Evolutionary conservation across 1,139 yeast genomes (phyloP), one percentile per base, ranked within the genome.

Genomic region (Meyerozyma elateridarum): DNA sequence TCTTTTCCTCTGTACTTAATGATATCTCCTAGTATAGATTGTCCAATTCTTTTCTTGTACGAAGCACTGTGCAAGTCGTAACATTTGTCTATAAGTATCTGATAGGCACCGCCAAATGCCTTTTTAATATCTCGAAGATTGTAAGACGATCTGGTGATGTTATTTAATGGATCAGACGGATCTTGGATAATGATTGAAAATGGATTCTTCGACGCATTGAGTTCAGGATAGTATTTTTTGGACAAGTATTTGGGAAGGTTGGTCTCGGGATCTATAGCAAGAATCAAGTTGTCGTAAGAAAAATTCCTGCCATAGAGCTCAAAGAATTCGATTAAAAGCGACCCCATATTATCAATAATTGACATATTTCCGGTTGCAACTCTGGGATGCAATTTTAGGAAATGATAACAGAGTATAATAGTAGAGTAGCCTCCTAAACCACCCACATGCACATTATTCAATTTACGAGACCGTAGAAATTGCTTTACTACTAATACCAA

Each of bases 401-500:
- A 89, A 20, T 95, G 83, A 49, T 83, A 83, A 22, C 87, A 88
- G 50, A 91, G 58, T 46, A 96, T 88, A 27, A 89, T 87, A 15
- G 89, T 85, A 6, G 96, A 79, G 52, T 84, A 91, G 0, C 98
- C 98, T 19, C 99, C 98, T 13, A 93, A 64, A 0, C 98, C 98
- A 36, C 99, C 99, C 15, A 82, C 81, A 49, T 85, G 95, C n/a
- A 91, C 98, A 47, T 87, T 85, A 50, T 91, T 89, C 39, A 91
- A 63, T 41, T 73, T 76, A 46, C 97, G 68, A 3, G 88, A 78
- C 25, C 89, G 69, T 35, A 93, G 65, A 49, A 89, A 91, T 50
- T 88, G 96, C 54, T 93, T 91, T 11, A 91, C 73, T 3, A 88
- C 79, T 35, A 91, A 65, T 0, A 85, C 95, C 37, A 93, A 59